These are phyloP conservation scores for Prunus kanzakura DNA, from an alignment of 306 rosid species.

Conservation along the genomic window DNA sequence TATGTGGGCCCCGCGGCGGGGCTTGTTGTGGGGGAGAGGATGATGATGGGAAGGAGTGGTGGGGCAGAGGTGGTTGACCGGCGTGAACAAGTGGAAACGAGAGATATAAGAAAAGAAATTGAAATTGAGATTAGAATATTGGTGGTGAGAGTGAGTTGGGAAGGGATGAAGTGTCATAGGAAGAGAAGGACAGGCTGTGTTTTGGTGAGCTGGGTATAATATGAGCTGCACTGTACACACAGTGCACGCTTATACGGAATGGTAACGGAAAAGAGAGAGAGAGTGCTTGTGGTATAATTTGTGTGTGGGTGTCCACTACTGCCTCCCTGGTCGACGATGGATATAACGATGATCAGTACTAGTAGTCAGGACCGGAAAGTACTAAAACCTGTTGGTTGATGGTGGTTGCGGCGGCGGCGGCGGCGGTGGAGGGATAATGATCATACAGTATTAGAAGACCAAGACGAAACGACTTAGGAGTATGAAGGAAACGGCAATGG, in stretches of 20 bases:
- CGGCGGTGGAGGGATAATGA: background rate
- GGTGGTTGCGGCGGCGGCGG: background rate
- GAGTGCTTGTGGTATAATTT: conserved; percentile 4
- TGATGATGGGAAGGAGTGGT: background rate
- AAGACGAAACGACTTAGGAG: background rate
- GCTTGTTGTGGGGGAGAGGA: background rate
- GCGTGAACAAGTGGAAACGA: background rate
- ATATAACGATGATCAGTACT: no score
- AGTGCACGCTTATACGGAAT: conserved; percentile 8
- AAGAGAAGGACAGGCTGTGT: background rate
- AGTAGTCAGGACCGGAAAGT: background rate
- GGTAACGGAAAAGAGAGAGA: background rate
- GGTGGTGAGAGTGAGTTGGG: conserved; percentile 26
- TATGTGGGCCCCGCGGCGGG: conserved; percentile 39
- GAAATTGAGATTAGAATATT: background rate
- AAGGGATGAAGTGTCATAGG: conserved; percentile 43
- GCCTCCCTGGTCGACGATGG: no score
- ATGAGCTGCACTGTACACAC: conserved; percentile 6
- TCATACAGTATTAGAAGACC: background rate
- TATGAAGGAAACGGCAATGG: no score
- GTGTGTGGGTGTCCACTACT: background rate
- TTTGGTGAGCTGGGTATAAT: conserved; percentile 18
- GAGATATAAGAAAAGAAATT: background rate
- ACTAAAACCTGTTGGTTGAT: no score
- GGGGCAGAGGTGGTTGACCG: background rate